phyloP scores from a whole-genome alignment of 164 flowering plant genomes.

The Amborella trichopoda region DNA sequence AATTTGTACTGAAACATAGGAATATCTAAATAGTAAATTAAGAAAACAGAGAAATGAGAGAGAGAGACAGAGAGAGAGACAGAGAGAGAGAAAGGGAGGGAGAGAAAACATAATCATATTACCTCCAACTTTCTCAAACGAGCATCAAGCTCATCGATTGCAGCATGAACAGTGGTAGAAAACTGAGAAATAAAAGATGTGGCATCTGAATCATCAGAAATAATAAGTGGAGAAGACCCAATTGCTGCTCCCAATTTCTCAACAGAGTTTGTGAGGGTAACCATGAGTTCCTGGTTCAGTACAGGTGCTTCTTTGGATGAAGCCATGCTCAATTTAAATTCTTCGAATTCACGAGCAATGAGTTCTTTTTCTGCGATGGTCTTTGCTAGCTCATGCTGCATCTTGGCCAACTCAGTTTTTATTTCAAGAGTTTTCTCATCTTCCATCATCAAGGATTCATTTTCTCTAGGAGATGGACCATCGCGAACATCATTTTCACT shows the following conservation, averaged over 20 bases:
- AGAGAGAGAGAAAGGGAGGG: background rate
- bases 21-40: conserved; percentile 1
- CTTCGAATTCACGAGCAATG: conserved; percentile 29
- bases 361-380: conserved; percentile 37
- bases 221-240: background rate
- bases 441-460: conserved; percentile 1
- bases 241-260: background rate
- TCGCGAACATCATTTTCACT: conserved; percentile 16
- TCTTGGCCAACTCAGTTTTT: conserved; percentile 30
- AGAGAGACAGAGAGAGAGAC: background rate
- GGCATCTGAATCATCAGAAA: background rate
- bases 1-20: background rate
- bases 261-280: too few relatives aligned
- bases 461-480: conserved; percentile 6
- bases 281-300: too few relatives aligned
- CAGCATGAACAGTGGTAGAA: background rate
- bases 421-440: conserved; percentile 10
- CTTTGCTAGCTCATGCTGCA: conserved; percentile 32
- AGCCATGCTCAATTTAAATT: background rate
- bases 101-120: too few relatives aligned
- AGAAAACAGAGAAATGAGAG: background rate
- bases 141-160: background rate
- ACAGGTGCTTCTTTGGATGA: too few relatives aligned
- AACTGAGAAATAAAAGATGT: background rate
- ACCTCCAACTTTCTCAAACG: background rate